Evolutionary conservation across 2,329 filamentous ascomycete genomes (phyloP).

Genomic region (Xylariaceae sp.): DNA sequence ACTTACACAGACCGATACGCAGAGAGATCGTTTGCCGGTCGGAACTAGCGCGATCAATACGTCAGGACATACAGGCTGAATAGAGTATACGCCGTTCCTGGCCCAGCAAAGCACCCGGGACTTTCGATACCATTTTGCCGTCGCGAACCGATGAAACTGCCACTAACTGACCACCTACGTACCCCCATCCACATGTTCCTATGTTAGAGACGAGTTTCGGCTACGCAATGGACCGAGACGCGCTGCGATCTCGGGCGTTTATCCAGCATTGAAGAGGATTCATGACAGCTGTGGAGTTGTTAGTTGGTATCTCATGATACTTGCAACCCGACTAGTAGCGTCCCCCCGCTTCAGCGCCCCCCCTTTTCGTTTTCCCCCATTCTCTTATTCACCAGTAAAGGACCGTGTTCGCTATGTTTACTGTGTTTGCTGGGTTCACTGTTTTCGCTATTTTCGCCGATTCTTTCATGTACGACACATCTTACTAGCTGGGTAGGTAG

Average conservation of each 20-base stretch:
- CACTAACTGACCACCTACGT: no score
- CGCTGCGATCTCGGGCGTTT: conserved; percentile 10
- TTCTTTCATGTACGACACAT: background rate
- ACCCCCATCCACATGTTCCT: no score
- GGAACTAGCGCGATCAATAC: conserved; percentile 1
- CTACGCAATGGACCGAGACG: conserved; percentile 5
- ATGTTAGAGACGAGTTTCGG: no score
- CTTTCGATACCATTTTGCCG: conserved; percentile 1
- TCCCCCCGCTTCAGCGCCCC: conserved; percentile 23
- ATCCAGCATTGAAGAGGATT: background rate
- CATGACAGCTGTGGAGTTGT: conserved; percentile 8
- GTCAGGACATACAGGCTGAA: conserved; percentile 20
- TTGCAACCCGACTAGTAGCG: conserved; percentile 5
- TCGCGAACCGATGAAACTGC: conserved; percentile 18
- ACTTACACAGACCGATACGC: background rate
- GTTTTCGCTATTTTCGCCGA: conserved; percentile 2
- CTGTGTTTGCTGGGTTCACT: no score
- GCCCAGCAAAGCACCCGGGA: conserved; percentile 9
- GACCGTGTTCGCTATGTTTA: no score
- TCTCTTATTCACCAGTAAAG: conserved; percentile 12
- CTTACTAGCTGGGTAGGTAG: background rate
- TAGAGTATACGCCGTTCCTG: conserved; percentile 4
- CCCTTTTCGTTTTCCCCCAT: conserved; percentile 15
- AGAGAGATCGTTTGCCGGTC: conserved; percentile 2
- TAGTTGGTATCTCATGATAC: background rate